Base-by-base conservation (phyloP, 306 rosid species). In the Abrus pulchellus region DNA sequence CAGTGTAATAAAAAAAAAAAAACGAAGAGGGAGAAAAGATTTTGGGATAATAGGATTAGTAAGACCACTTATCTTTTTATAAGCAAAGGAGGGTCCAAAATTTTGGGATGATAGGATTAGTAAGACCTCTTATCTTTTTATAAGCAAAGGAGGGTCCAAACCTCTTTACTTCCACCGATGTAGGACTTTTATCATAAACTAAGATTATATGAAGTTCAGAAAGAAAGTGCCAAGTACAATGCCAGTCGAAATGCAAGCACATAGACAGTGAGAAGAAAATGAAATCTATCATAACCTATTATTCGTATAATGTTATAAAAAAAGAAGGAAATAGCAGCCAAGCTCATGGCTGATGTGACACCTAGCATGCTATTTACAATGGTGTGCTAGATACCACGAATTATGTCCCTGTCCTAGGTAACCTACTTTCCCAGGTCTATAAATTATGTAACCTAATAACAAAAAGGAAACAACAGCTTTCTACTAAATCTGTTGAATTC, bases 401-500 rank as follows among this genome's bases (percentile, higher is more conserved):
- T 57, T 41, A 4, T 72, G 49, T 32, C 33, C 33, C 76, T 34
- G 3, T 36, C 75, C 63, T n/a, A n/a, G n/a, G n/a, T 36, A 1
- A n/a, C 49, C 48, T 53, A 34, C 38, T 55, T 38, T 72, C 53
- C 52, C 40, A 72, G 33, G 52, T 40, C 28, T 43, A 43, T 59
- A 5, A 43, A 13, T 62, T 34, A 48, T 0, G 36, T 32, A 45
- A 45, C 13, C 43, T 38, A n/a, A 29, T 52, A 2, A 6, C 1
- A 67, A n/a, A 68, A 34, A 74, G 13, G 57, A 63, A 68, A 82
- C 33, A 33, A 8, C 34, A 41, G 34, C 32, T 59, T 82, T 61
- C 38, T 45, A 38, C 73, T 45, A 57, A 20, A 76, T 44, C 4
- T 75, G 32, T 28, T 60, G 41, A 62, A 69, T 80, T 76, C 68